Percentiles rank a stretch among this genome's conserved stretches.
These are phyloP conservation scores for Teratosphaeria zuluensis DNA, from an alignment of 2,329 filamentous ascomycete species.

Conservation along the genomic window DNA sequence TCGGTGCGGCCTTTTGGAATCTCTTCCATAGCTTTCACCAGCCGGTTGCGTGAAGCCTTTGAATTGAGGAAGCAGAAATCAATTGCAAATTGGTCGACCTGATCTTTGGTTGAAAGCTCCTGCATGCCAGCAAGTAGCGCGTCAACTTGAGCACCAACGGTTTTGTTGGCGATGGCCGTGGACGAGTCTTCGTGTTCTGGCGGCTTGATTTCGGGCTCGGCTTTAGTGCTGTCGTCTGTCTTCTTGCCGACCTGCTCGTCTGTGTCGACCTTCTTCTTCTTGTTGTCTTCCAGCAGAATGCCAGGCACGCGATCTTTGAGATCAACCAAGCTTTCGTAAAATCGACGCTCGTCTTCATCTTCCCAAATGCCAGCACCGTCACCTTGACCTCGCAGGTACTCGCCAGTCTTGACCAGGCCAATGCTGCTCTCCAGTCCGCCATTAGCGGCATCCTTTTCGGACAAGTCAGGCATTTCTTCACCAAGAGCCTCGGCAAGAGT, in stretches of 20 bases:
- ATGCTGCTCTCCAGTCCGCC: conserved; percentile 64
- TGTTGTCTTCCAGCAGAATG: conserved; percentile 84
- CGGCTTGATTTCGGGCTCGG: conserved; percentile 41
- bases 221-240: conserved; percentile 39
- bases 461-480: conserved; percentile 86
- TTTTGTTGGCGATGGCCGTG: conserved; percentile 93
- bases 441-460: conserved; percentile 66
- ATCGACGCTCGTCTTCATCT: conserved; percentile 93
- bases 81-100: conserved; percentile 82
- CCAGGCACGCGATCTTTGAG: conserved; percentile 91
- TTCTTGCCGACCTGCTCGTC: conserved; percentile 80
- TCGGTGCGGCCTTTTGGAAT: conserved; percentile 91
- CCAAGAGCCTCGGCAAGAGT: conserved; percentile 80
- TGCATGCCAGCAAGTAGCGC: conserved; percentile 78
- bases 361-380: conserved; percentile 96
- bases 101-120: conserved; percentile 82
- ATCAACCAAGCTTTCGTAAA: conserved; percentile 95
- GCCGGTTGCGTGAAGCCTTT: conserved; percentile 88
- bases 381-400: conserved; percentile 81
- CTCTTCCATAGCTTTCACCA: conserved; percentile 87
- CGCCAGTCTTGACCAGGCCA: conserved; percentile 84
- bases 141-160: conserved; percentile 93
- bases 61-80: conserved; percentile 99
- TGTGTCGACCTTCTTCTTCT: conserved; percentile 78
- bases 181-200: conserved; percentile 68